phyloP scores from a whole-genome alignment of 352 stramenopile species.

The Peronospora farinosa region DNA sequence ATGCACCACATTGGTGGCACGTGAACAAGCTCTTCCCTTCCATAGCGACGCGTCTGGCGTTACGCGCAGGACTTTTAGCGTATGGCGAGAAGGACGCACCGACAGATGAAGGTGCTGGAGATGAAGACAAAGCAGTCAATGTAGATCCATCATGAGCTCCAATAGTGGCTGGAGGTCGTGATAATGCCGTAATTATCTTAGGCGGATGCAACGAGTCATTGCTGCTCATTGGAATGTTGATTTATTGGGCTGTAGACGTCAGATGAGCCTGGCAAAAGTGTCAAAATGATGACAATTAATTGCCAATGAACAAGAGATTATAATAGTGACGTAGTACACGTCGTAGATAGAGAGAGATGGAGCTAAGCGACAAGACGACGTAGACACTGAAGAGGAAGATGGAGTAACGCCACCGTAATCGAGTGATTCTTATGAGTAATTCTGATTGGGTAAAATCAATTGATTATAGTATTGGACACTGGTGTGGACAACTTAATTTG shows the following conservation, averaged over 20 bases:
- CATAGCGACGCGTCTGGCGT: slow-evolving; percentile 38
- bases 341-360: slow-evolving; percentile 2
- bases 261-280: background rate
- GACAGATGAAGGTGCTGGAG: slow-evolving; percentile 19
- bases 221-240: slow-evolving; percentile 17
- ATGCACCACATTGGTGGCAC: slow-evolving; percentile 57
- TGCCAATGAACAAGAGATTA: slow-evolving; percentile 1
- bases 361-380: slow-evolving; percentile 2
- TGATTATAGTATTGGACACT: slow-evolving; percentile 7
- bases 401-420: slow-evolving; percentile 24
- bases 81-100: slow-evolving; percentile 27
- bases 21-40: slow-evolving; percentile 76
- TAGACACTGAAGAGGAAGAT: slow-evolving; percentile 2
- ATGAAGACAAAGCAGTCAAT: background rate
- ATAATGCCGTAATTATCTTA: slow-evolving; percentile 23
- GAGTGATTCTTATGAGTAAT: slow-evolving; percentile 12
- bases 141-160: background rate
- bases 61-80: slow-evolving; percentile 15
- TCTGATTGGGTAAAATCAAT: slow-evolving; percentile 28
- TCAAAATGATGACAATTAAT: background rate
- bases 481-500: slow-evolving; percentile 6
- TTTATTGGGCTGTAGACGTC: slow-evolving; percentile 12
- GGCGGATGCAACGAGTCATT: slow-evolving; percentile 23
- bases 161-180: slow-evolving; percentile 21
- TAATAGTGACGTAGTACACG: background rate